These are phyloP conservation scores for Pittosporum tobira DNA, from an alignment of 129 eudicot species.

Conservation along the genomic window DNA sequence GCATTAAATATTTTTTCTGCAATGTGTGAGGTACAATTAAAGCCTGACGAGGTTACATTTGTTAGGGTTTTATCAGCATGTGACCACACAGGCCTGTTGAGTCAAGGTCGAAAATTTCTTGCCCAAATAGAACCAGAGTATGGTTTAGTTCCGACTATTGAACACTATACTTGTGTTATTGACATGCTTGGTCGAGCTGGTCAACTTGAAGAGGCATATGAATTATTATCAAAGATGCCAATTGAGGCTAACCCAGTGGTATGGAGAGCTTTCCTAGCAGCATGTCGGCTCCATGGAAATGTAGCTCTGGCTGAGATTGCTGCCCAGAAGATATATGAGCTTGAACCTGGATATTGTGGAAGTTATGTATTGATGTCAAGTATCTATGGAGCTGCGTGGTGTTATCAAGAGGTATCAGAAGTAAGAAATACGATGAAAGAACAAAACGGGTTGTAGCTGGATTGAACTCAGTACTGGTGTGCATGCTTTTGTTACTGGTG, in stretches of 20 bases:
- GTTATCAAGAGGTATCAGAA: constrained; percentile 49
- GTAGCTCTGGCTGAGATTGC: constrained; percentile 65
- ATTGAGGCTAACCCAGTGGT: constrained; percentile 48
- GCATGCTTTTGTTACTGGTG: constrained; percentile 49
- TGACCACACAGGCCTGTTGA: constrained; percentile 57
- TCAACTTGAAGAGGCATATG: constrained; percentile 54
- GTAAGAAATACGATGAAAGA: constrained; percentile 60
- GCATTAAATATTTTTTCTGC: constrained; percentile 41
- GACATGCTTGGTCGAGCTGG: constrained; percentile 95
- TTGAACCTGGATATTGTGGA: constrained; percentile 81
- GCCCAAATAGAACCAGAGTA: constrained; percentile 41
- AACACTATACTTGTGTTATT: constrained; percentile 67
- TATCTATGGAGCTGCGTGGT: constrained; percentile 63
- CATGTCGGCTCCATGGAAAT: constrained; percentile 60
- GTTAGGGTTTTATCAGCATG: constrained; percentile 74
- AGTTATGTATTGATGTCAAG: constrained; percentile 83
- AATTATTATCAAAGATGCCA: constrained; percentile 54
- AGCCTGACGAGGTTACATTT: constrained; percentile 61
- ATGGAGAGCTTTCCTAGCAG: constrained; percentile 76
- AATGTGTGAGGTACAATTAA: constrained; percentile 35
- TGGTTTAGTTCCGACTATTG: constrained; percentile 45
- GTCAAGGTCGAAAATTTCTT: constrained; percentile 44
- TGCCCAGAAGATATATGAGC: constrained; percentile 39
- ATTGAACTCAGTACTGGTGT: constrained; percentile 50
- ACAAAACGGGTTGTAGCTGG: constrained; percentile 86